These are phyloP conservation scores for Cystobasidium pallidum DNA, from an alignment of 1,284 basidiomycete genomes.

Conservation along the genomic window DNA sequence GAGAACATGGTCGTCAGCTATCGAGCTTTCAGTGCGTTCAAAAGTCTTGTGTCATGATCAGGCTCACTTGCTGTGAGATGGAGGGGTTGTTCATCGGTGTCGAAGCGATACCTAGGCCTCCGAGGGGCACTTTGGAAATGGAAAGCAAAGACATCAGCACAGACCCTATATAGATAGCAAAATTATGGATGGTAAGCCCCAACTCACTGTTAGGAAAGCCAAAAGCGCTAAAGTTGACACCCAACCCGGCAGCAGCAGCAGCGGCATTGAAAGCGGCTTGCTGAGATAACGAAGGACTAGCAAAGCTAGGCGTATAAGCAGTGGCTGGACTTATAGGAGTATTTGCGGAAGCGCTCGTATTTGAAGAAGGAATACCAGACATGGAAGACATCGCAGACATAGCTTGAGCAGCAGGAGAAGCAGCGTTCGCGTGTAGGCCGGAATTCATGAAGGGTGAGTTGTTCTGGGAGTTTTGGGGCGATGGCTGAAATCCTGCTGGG, in stretches of 20 bases:
- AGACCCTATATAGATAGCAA: neutral
- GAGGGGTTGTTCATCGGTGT: constrained; percentile 42
- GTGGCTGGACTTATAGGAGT: constrained; percentile 21
- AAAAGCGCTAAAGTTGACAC: constrained; percentile 16
- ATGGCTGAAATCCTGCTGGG: constrained; percentile 38
- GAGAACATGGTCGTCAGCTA: neutral
- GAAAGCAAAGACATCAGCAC: neutral
- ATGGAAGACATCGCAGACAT: constrained; percentile 47
- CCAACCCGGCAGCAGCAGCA: constrained; percentile 14
- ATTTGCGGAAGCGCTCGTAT: constrained; percentile 16
- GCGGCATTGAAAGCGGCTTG: constrained; percentile 16
- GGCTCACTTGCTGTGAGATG: constrained; percentile 43
- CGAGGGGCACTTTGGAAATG: constrained; percentile 13
- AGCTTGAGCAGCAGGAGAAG: constrained; percentile 42
- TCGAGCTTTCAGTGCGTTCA: neutral
- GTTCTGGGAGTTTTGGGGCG: constrained; percentile 16
- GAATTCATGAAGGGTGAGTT: constrained; percentile 22
- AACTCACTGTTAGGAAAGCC: constrained; percentile 20
- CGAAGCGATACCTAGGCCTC: constrained; percentile 44
- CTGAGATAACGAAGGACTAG: constrained; percentile 18
- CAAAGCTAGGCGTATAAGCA: constrained; percentile 20
- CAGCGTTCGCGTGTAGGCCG: constrained; percentile 29
- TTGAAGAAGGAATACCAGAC: constrained; percentile 45
- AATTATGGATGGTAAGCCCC: neutral
- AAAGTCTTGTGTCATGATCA: neutral